phyloP scores from a whole-genome alignment of 129 eudicot genomes.

The Ambrosia trifida region DNA sequence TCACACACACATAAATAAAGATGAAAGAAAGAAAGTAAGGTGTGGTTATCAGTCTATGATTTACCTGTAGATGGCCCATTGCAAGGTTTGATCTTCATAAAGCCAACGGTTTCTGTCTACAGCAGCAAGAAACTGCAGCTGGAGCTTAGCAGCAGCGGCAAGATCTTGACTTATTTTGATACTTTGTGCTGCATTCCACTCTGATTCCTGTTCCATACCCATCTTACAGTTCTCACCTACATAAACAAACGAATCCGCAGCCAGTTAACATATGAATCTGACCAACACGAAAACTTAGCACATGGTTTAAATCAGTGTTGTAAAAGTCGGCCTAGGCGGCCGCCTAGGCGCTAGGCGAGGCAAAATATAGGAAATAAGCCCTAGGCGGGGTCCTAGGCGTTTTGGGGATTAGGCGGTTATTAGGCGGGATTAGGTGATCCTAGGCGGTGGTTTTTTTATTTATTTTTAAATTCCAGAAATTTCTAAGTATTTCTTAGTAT shows the following conservation, averaged over 20 bases:
- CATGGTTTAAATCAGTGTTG: not conserved
- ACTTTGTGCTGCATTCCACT: conserved; percentile 81
- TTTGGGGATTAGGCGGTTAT: too few relatives aligned
- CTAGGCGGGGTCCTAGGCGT: too few relatives aligned
- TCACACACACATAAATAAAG: too few relatives aligned
- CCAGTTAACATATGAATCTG: not conserved
- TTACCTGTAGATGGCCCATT: conserved; percentile 70
- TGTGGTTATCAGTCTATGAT: not conserved
- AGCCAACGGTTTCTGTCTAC: conserved; percentile 85
- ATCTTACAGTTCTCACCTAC: conserved; percentile 28
- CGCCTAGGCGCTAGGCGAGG: too few relatives aligned
- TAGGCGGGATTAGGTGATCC: too few relatives aligned
- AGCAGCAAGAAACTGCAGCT: conserved; percentile 72
- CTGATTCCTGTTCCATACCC: conserved; percentile 65
- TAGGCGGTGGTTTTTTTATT: too few relatives aligned
- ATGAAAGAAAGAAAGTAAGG: not conserved
- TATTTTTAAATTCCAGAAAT: too few relatives aligned
- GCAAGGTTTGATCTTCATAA: conserved; percentile 57
- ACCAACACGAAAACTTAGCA: conserved; percentile 5
- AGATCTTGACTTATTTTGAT: conserved; percentile 61
- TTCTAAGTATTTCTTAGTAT: too few relatives aligned
- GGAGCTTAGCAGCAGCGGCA: conserved; percentile 70
- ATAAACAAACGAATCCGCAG: conserved; percentile 2
- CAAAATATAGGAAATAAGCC: too few relatives aligned
- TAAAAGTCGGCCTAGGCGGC: too few relatives aligned